Evolutionary conservation across 257 asterid genomes (phyloP).

Genomic region (Sherardia arvensis): DNA sequence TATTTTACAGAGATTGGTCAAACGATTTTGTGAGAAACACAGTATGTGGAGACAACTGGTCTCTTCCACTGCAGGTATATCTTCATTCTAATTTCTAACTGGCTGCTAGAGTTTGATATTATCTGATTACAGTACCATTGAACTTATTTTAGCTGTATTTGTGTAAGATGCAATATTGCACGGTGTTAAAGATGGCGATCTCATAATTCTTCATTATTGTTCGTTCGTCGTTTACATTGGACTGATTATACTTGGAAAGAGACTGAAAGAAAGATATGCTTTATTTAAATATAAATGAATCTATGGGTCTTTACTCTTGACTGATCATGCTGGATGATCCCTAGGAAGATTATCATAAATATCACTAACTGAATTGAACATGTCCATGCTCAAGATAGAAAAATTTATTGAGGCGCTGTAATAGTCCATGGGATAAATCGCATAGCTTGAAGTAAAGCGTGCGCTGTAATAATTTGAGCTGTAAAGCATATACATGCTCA

Average conservation of each 20-base stretch:
- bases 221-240: neutral
- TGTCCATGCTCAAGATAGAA: neutral
- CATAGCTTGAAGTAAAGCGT: neutral
- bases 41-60: constrained; percentile 78
- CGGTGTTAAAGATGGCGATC: neutral
- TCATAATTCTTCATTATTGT: neutral
- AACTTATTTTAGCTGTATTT: neutral
- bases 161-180: neutral
- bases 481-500: neutral
- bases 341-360: neutral
- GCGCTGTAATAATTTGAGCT: neutral
- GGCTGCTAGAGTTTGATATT: constrained; percentile 9
- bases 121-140: neutral
- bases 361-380: neutral
- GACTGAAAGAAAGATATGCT: neutral
- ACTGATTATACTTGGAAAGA: neutral
- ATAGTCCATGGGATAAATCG: neutral
- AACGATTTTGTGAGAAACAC: constrained; percentile 66
- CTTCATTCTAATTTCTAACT: constrained; percentile 14
- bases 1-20: constrained; percentile 75
- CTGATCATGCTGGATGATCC: neutral
- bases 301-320: neutral
- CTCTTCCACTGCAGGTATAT: constrained; percentile 66
- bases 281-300: neutral
- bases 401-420: neutral